Base-by-base conservation (phyloP, 768 basidiomycete species). In the Tubosaeta sp. region DNA sequence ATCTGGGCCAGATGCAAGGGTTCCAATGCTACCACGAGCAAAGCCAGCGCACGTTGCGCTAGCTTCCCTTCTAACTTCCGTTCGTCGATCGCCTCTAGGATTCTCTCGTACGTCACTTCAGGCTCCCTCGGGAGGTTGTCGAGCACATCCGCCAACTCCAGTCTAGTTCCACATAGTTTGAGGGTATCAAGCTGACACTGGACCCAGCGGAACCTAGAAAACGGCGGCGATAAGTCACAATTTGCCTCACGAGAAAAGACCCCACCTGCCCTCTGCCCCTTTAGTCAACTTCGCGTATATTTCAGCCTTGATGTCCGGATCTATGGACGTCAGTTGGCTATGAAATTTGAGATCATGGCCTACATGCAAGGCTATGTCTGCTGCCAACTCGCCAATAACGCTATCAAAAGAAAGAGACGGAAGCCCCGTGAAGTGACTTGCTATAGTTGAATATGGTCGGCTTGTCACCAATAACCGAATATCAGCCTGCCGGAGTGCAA, bases 151-250 rank as follows among this genome's bases (percentile, higher is more conserved):
- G 19, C 22, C 22, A 52, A 19, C 38, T 52, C 34, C 16, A 9
- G 12, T 11, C 1, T 4, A 11, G 40, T 25, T 1, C 13, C 4
- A 27, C 51, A 52, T 24, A 11, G 39, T 34, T 29, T 35, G 1
- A 52, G 34, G 3, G 41, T 21, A n/a, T 52, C 46, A 1, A 52
- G 12, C 18, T 52, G 51, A 7, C 51, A 52, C 6, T 46, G 45
- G 11, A 46, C 29, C 51, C 51, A 52, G 1, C 51, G 51, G 10
- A 52, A 52, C n/a, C 51, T 52, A 13, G 11, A n/a, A 19, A 22
- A 34, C 4, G 19, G 40, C 1, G 10, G 1, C 5, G 4, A 9
- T 48, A 6, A 42, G 22, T 34, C 3, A 25, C 2, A 6, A 9
- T 27, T 8, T 16, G 16, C 14, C 21, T 14, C 4, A 21, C 3